Evolutionary conservation across 169 alveolate genomes (phyloP), one percentile per base, ranked within the genome.

Genomic region (Toxoplasma gondii): DNA sequence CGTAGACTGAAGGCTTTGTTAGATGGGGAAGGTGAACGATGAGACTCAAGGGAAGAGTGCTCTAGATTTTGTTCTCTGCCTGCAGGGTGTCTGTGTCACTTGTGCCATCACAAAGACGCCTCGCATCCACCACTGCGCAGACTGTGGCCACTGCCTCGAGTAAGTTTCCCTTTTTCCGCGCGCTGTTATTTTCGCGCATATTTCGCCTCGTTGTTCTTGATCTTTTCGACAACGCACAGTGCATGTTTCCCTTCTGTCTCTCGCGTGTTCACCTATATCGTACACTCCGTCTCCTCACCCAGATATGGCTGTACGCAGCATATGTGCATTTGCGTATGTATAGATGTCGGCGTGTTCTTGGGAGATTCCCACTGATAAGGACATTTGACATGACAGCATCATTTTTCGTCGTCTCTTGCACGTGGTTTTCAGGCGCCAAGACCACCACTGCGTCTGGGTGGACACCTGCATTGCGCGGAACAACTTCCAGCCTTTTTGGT

Each of bases 381-480:
- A n/a, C n/a, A n/a, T n/a, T n/a, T n/a, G n/a, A n/a, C n/a, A n/a
- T n/a, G n/a, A n/a, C n/a, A n/a, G n/a, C n/a, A 4, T 49, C 22
- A 4, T 49, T 12, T 49, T 49, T 49, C 22, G 22, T 7, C 12
- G 58, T 12, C 22, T 12, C 58, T 49, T 4, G 22, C 22, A 7
- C 58, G 58, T 83, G 58, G 43, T 17, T 58, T 81, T 16, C 69
- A 97, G 98, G 64, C 98, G 97, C 44, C 98, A 96, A 98, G 99
- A 98, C 93, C 99, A 98, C 92, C 99, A 98, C 96, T 98, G 99
- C 91, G 99, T 98, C 45, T 99, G 99, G 99, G 98, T 99, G 41
- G 99, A 98, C 95, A 99, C 98, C 95, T 99, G 99, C 96, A 97
- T 99, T 43, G 99, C 99, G 53, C 91, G 88, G 74, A 96, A 96